Evolutionary conservation across 179 eudicot genomes (phyloP), one percentile per base, ranked within the genome.

Genomic region (Silene noctiflora): DNA sequence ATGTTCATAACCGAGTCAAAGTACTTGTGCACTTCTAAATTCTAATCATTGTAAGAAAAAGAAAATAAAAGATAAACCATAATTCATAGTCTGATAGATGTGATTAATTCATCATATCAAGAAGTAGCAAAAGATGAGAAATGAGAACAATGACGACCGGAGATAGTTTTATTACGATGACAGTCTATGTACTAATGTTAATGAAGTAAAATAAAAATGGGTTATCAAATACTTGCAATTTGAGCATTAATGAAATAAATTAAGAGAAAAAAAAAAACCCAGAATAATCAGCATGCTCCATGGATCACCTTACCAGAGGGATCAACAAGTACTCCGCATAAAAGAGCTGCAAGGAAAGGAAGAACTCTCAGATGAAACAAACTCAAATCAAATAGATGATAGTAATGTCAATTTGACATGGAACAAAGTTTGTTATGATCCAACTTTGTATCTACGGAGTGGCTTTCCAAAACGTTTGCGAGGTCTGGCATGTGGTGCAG

Each of bases 321-420:
- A 94, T 91, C 78, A 94, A 87, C 83, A 94, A 80, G 85, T 94
- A 94, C 80, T 94, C 98, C 6, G 98, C 98, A 64, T 94, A 94
- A 85, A 95, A 95, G 46, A 95, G 93, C 98, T 95, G 98, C 96
- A 87, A 70, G 13, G 60, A 61, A 4, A 75, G 17, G n/a, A 33
- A 29, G 4, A 76, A 27, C 3, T n/a, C 42, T 76, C 29, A 76
- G 73, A 71, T 53, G 53, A 55, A 44, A 17, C 72, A 20, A 44
- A 42, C 61, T 29, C 16, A 22, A 61, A 21, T 21, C 21, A 35
- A 67, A 33, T 6, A 11, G 20, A 22, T 6, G 24, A 6, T 61
- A 20, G 65, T 21, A 9, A 61, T 35, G 42, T 35, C 8, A 35
- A 5, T 35, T 6, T 9, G 42, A 35, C 42, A 33, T 33, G 39